phyloP scores from a whole-genome alignment of 306 rosid species.

The Cyamopsis tetragonoloba region DNA sequence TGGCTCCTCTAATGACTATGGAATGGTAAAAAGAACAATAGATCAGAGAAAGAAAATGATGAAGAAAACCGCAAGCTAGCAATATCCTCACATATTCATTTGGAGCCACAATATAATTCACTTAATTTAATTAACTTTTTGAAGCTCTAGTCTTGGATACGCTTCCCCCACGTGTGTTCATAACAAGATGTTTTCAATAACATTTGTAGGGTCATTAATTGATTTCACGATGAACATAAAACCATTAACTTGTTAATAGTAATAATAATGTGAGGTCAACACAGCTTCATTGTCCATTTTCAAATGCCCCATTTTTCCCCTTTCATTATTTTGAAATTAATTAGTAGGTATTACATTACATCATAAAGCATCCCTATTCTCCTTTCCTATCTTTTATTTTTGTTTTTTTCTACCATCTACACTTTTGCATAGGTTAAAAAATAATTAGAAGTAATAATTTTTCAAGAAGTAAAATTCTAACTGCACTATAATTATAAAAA shows the following conservation, averaged over 20 bases:
- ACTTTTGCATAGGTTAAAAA: too few relatives aligned
- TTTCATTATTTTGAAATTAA: too few relatives aligned
- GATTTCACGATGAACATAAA: not conserved
- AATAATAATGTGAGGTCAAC: conserved; percentile 14
- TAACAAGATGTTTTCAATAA: not conserved
- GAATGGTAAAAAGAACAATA: not conserved
- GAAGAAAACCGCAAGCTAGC: not conserved
- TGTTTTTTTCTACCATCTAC: too few relatives aligned
- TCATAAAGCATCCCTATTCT: too few relatives aligned
- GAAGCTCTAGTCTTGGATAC: conserved; percentile 1
- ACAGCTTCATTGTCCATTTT: not conserved
- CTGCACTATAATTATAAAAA: too few relatives aligned
- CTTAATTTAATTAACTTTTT: not conserved
- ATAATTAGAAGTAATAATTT: too few relatives aligned
- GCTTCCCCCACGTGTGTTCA: conserved; percentile 26
- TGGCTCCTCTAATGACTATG: not conserved
- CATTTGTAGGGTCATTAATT: conserved; percentile 12
- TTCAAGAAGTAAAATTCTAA: too few relatives aligned
- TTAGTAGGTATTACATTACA: too few relatives aligned
- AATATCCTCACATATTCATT: not conserved
- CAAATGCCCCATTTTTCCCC: conserved; percentile 6
- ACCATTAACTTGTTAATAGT: too few relatives aligned
- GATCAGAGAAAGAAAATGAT: not conserved
- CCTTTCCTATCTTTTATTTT: too few relatives aligned
- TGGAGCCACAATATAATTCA: not conserved